Percentiles rank a stretch among this genome's conserved stretches.
Evolutionary conservation across 2,329 filamentous ascomycete genomes (phyloP).

Genomic region (Albophoma yamanashiensis): DNA sequence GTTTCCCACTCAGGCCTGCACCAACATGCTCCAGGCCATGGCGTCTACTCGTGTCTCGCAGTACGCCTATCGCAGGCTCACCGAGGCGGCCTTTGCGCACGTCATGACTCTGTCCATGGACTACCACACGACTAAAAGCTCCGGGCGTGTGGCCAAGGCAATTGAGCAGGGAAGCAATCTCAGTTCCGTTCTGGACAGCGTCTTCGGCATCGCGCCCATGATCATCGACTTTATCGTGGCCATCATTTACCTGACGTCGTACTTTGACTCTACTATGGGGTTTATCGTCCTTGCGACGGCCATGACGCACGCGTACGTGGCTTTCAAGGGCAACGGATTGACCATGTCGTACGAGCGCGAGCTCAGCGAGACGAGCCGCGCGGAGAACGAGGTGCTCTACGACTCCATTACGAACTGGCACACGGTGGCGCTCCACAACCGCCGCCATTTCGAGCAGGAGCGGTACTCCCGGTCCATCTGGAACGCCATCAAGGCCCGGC

Average conservation of each 20-base stretch:
- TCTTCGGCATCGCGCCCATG: slow-evolving; percentile 50
- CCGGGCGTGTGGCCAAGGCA: slow-evolving; percentile 52
- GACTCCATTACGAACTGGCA: slow-evolving; percentile 3
- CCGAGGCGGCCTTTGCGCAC: slow-evolving; percentile 52
- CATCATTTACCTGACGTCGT: slow-evolving; percentile 46
- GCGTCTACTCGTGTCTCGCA: slow-evolving; percentile 23
- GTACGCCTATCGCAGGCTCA: slow-evolving; percentile 41
- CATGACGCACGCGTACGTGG: slow-evolving; percentile 3
- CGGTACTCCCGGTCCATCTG: slow-evolving; percentile 7
- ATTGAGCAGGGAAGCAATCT: slow-evolving; percentile 53
- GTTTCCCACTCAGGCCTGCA: slow-evolving; percentile 5
- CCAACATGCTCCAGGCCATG: slow-evolving; percentile 10
- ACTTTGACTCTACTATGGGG: slow-evolving; percentile 38
- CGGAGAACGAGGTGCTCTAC: slow-evolving; percentile 3
- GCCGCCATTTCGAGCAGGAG: slow-evolving; percentile 10
- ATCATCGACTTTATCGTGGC: slow-evolving; percentile 51
- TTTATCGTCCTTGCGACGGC: slow-evolving; percentile 10
- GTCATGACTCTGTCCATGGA: slow-evolving; percentile 61
- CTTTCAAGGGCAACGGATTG: slow-evolving; percentile 3
- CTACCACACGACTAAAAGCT: slow-evolving; percentile 56
- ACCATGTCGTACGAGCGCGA: slow-evolving; percentile 2
- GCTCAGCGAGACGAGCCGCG: slow-evolving; percentile 1
- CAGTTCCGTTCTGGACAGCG: slow-evolving; percentile 46
- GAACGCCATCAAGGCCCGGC: slow-evolving; percentile 1
- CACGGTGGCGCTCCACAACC: slow-evolving; percentile 5